Percentiles rank a stretch among this genome's conserved stretches.
Evolutionary conservation across 2,329 filamentous ascomycete species (phyloP).

Genomic region (Phaeophleospora eucalypticola): DNA sequence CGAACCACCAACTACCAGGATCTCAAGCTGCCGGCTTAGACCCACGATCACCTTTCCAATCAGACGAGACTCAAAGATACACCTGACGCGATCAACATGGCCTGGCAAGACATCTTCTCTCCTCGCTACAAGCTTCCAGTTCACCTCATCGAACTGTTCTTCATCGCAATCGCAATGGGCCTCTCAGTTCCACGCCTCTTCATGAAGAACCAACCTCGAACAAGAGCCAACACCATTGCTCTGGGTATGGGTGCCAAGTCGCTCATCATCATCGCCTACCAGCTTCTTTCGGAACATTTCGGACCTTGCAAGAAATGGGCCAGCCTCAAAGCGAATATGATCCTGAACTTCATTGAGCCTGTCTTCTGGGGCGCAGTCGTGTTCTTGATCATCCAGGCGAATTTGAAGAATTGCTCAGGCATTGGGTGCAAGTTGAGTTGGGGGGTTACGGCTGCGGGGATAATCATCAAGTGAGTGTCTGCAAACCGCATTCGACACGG

Average conservation of each 20-base stretch:
- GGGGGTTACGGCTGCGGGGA: slow-evolving; percentile 7
- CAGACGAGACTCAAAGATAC: too few species aligned
- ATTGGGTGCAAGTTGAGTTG: slow-evolving; percentile 12
- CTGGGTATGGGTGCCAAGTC: slow-evolving; percentile 34
- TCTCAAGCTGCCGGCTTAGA: too few species aligned
- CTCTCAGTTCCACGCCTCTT: slow-evolving; percentile 15
- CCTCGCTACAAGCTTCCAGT: slow-evolving; percentile 13
- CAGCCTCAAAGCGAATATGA: slow-evolving; percentile 40
- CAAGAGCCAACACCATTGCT: slow-evolving; percentile 16
- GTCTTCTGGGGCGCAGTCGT: slow-evolving; percentile 42
- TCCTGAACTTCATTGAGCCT: slow-evolving; percentile 41
- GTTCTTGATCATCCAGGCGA: slow-evolving; percentile 25
- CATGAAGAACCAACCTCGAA: slow-evolving; percentile 15
- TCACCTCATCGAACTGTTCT: slow-evolving; percentile 15
- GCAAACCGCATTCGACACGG: neutral
- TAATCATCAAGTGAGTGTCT: slow-evolving; percentile 11
- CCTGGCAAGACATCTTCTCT: slow-evolving; percentile 7
- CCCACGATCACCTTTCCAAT: too few species aligned
- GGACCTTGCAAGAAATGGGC: slow-evolving; percentile 34
- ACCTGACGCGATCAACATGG: too few species aligned
- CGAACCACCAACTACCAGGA: too few species aligned
- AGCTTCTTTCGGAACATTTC: slow-evolving; percentile 38
- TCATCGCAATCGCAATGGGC: slow-evolving; percentile 11
- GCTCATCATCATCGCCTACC: slow-evolving; percentile 40
- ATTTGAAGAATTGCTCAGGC: slow-evolving; percentile 9